phyloP scores from a whole-genome alignment of 495 filamentous ascomycete species.

The Chaetomium tenue region DNA sequence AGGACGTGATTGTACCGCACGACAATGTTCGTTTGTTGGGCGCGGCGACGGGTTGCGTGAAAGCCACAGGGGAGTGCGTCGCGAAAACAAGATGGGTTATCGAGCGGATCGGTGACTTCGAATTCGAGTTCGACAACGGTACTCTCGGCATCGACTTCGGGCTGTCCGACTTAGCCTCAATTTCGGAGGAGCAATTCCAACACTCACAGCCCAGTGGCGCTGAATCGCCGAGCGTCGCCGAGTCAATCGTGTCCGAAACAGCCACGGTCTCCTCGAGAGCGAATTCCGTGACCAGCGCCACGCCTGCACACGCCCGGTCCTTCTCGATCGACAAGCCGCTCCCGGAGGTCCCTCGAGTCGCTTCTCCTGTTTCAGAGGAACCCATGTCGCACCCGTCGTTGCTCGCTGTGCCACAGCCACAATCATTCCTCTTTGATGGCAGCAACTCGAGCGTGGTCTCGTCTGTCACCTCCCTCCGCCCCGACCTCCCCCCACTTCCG shows the following conservation, averaged over 20 bases:
- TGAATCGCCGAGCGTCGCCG: conserved; percentile 41
- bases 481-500: conserved; percentile 45
- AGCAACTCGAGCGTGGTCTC: conserved; percentile 38
- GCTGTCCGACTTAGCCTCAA: conserved; percentile 40
- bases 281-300: conserved; percentile 30
- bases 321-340: conserved; percentile 46
- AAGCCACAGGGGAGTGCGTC: conserved; percentile 85
- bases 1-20: conserved; percentile 75
- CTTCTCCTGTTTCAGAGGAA: conserved; percentile 29
- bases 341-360: conserved; percentile 41
- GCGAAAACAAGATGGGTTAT: conserved; percentile 81
- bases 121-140: conserved; percentile 59
- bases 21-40: conserved; percentile 73
- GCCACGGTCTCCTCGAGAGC: conserved; percentile 30
- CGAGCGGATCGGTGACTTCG: conserved; percentile 91
- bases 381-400: conserved; percentile 33
- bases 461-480: conserved; percentile 44
- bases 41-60: conserved; percentile 86
- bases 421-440: conserved; percentile 38
- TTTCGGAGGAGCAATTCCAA: conserved; percentile 25
- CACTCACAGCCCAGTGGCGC: conserved; percentile 13
- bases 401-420: conserved; percentile 42
- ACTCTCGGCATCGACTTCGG: conserved; percentile 53
- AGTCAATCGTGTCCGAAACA: conserved; percentile 39
- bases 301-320: conserved; percentile 32